These are phyloP conservation scores for Cryptococcus deneoformans DNA, from an alignment of 1,284 basidiomycete species.

Conservation along the genomic window DNA sequence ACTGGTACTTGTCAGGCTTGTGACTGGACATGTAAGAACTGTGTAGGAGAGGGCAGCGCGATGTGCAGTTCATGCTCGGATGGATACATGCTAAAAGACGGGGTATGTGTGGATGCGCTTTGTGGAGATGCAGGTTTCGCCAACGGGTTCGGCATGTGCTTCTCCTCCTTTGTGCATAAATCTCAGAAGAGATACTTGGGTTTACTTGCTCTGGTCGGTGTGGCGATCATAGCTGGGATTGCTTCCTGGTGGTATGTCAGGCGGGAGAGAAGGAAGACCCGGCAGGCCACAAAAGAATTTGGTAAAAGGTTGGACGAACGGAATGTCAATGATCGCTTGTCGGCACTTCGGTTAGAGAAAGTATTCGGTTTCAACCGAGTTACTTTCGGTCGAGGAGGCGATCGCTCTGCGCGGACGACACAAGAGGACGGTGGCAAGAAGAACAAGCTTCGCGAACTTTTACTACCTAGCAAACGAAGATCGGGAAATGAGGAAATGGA, in stretches of 20 bases:
- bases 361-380: constrained; percentile 31
- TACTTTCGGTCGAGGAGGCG: not conserved
- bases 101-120: constrained; percentile 33
- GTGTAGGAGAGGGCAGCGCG: constrained; percentile 21
- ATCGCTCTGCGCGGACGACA: not conserved
- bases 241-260: constrained; percentile 28
- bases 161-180: constrained; percentile 27
- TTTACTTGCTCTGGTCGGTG: constrained; percentile 22
- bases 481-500: constrained; percentile 2
- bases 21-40: constrained; percentile 40
- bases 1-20: constrained; percentile 39
- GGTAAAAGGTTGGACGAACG: constrained; percentile 31
- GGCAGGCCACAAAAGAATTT: constrained; percentile 36
- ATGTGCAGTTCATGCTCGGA: constrained; percentile 47
- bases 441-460: constrained; percentile 16
- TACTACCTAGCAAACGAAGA: constrained; percentile 14
- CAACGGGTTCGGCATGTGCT: constrained; percentile 44
- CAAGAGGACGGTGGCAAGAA: constrained; percentile 8
- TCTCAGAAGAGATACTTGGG: constrained; percentile 19
- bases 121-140: constrained; percentile 32
- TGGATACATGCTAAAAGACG: constrained; percentile 30
- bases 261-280: constrained; percentile 28
- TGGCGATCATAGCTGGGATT: constrained; percentile 15
- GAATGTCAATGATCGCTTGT: constrained; percentile 20
- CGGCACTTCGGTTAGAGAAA: constrained; percentile 19